Percentiles rank a stretch among this genome's conserved stretches.
phyloP scores from a whole-genome alignment of 163 green algal species.

The Scenedesmus sp. region DNA sequence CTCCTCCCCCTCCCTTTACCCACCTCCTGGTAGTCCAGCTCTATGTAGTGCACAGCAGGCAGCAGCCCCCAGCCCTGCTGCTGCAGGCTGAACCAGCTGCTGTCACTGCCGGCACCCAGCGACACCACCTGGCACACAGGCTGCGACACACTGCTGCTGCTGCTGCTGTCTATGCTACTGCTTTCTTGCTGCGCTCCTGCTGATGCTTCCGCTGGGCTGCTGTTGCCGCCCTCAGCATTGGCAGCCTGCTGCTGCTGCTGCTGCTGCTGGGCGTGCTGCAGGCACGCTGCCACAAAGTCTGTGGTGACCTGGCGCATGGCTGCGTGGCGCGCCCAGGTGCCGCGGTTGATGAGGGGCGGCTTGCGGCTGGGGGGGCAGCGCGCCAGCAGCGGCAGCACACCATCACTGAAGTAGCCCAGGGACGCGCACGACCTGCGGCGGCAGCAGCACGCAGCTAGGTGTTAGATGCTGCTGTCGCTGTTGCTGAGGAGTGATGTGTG shows the following conservation, averaged over 20 bases:
- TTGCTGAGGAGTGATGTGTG: not conserved
- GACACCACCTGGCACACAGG: slow-evolving; percentile 78
- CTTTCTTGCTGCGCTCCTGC: slow-evolving; percentile 14
- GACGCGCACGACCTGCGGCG: slow-evolving; percentile 70
- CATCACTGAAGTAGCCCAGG: slow-evolving; percentile 83
- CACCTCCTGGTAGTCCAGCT: slow-evolving; percentile 88
- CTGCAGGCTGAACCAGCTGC: slow-evolving; percentile 83
- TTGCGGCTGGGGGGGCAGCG: slow-evolving; percentile 57
- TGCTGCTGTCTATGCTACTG: slow-evolving; percentile 29
- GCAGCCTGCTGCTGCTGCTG: not conserved
- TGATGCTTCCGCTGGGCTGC: not conserved
- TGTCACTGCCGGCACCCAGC: slow-evolving; percentile 94
- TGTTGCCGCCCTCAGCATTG: not conserved
- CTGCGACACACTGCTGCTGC: slow-evolving; percentile 47
- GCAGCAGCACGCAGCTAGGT: not conserved
- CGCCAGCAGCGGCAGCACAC: slow-evolving; percentile 78
- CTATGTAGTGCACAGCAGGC: slow-evolving; percentile 68
- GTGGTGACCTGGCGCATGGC: slow-evolving; percentile 26
- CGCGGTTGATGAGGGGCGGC: slow-evolving; percentile 86
- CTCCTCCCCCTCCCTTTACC: not conserved
- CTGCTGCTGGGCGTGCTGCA: slow-evolving; percentile 21
- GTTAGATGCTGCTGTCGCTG: not conserved
- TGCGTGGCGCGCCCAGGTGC: slow-evolving; percentile 50
- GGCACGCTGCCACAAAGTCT: slow-evolving; percentile 38
- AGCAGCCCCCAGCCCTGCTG: slow-evolving; percentile 41